Evolutionary conservation across 2,329 filamentous ascomycete genomes (phyloP).

Genomic region (Colletotrichum liriopes): DNA sequence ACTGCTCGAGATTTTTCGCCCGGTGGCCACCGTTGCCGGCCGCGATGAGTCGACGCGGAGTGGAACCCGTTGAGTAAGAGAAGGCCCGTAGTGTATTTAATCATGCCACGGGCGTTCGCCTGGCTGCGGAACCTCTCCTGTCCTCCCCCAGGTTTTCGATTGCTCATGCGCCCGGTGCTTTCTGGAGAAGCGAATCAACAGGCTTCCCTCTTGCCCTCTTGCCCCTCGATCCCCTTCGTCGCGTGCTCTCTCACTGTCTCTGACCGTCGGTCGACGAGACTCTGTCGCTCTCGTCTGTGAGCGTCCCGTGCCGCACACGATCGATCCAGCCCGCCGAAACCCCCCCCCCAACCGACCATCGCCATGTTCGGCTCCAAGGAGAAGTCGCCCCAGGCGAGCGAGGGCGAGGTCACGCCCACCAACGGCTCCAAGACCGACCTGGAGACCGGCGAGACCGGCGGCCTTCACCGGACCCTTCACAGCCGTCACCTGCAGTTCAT

Average conservation of each 20-base stretch:
- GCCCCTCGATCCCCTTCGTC: slow-evolving; percentile 9
- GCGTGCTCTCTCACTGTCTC: slow-evolving; percentile 6
- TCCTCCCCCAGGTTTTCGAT: slow-evolving; percentile 23
- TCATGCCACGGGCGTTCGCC: slow-evolving; percentile 28
- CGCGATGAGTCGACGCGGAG: slow-evolving; percentile 40
- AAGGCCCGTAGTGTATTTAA: slow-evolving; percentile 37
- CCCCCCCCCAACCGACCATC: background rate
- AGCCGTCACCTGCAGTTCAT: slow-evolving; percentile 66
- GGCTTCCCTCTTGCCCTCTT: slow-evolving; percentile 22
- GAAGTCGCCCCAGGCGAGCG: slow-evolving; percentile 34
- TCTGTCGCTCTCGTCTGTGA: slow-evolving; percentile 17
- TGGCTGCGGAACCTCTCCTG: slow-evolving; percentile 22
- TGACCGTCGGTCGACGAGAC: slow-evolving; percentile 28
- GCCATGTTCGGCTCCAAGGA: slow-evolving; percentile 42
- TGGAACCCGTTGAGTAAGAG: slow-evolving; percentile 39
- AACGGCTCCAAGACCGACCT: slow-evolving; percentile 51
- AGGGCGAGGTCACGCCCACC: slow-evolving; percentile 38
- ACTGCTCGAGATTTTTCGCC: slow-evolving; percentile 36
- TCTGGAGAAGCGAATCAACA: slow-evolving; percentile 37
- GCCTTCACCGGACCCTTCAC: slow-evolving; percentile 56
- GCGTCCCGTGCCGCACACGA: background rate
- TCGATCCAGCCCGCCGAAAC: too few relatives aligned
- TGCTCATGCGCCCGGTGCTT: slow-evolving; percentile 37
- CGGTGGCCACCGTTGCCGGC: slow-evolving; percentile 34
- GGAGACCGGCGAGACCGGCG: slow-evolving; percentile 54